phyloP scores from a whole-genome alignment of 148 eudicot species.

The Dysphania ambrosioides region DNA sequence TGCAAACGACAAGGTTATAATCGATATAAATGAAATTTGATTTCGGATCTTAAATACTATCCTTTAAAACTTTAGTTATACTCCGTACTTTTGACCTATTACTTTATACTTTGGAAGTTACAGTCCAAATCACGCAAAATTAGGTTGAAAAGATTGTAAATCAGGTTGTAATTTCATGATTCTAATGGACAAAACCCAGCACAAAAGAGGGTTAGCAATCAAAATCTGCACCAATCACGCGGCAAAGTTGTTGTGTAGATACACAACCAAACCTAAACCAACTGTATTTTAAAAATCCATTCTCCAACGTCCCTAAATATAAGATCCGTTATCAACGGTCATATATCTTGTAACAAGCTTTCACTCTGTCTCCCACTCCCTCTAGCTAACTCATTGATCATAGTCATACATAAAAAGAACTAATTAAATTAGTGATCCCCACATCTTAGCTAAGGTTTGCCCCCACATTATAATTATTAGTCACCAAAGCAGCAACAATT shows the following conservation, averaged over 20 bases:
- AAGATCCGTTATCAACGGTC: conserved; percentile 34
- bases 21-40: too few relatives aligned
- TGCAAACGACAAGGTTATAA: too few relatives aligned
- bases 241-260: conserved; percentile 17
- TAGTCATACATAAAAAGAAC: background rate
- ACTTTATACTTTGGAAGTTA: too few relatives aligned
- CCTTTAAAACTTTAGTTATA: too few relatives aligned
- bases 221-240: conserved; percentile 16
- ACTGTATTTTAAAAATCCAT: conserved; percentile 4
- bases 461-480: background rate
- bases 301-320: conserved; percentile 12
- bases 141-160: background rate
- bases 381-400: background rate
- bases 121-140: background rate
- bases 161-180: background rate
- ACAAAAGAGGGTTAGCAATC: background rate
- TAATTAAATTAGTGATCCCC: conserved; percentile 23
- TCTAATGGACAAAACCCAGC: background rate
- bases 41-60: too few relatives aligned
- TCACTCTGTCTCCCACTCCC: conserved; percentile 23
- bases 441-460: conserved; percentile 16
- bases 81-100: too few relatives aligned
- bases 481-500: conserved; percentile 12
- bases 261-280: conserved; percentile 1
- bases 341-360: background rate